A percentile compares a stretch with the other conserved stretches of the same genome.
phyloP scores from a whole-genome alignment of 2,329 filamentous ascomycete genomes.

The Fusarium subglutinans region DNA sequence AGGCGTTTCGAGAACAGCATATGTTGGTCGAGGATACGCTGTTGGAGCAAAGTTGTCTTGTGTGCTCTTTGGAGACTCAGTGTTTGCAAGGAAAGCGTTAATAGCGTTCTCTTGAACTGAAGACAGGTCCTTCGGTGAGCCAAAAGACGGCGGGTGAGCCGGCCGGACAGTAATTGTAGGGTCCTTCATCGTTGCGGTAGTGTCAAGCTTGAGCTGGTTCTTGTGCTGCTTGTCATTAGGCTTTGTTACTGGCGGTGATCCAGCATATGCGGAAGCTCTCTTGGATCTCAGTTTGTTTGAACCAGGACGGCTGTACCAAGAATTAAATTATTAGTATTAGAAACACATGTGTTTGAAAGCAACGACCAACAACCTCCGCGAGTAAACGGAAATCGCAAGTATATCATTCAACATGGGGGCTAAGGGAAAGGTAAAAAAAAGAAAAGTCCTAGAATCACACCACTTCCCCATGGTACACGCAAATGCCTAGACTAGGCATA shows the following conservation, averaged over 20 bases:
- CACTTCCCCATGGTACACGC: constrained; percentile 9
- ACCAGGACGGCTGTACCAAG: constrained; percentile 32
- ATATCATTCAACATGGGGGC: neutral
- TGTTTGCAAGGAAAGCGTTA: constrained; percentile 26
- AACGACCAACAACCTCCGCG: neutral
- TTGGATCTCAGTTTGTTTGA: constrained; percentile 42
- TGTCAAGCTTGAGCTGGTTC: constrained; percentile 15
- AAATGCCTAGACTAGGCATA: constrained; percentile 33
- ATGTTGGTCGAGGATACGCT: constrained; percentile 43
- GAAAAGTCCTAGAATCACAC: constrained; percentile 18
- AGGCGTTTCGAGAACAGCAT: constrained; percentile 46
- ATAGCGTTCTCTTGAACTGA: constrained; percentile 31
- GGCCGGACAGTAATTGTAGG: constrained; percentile 35
- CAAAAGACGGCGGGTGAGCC: constrained; percentile 33
- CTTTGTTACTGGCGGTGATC: constrained; percentile 11
- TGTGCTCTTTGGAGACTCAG: neutral
- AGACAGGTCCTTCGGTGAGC: constrained; percentile 30
- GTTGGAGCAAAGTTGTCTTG: constrained; percentile 24
- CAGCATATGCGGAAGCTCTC: constrained; percentile 36
- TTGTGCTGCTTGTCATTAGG: constrained; percentile 18
- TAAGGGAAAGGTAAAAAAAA: neutral
- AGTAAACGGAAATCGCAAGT: neutral
- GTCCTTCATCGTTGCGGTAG: constrained; percentile 34
- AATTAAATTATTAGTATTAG: constrained; percentile 19
- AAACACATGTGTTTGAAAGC: constrained; percentile 3